These are phyloP conservation scores for Mucor plumbeus DNA, from an alignment of 371 early-diverging fungal genomes.

Conservation along the genomic window DNA sequence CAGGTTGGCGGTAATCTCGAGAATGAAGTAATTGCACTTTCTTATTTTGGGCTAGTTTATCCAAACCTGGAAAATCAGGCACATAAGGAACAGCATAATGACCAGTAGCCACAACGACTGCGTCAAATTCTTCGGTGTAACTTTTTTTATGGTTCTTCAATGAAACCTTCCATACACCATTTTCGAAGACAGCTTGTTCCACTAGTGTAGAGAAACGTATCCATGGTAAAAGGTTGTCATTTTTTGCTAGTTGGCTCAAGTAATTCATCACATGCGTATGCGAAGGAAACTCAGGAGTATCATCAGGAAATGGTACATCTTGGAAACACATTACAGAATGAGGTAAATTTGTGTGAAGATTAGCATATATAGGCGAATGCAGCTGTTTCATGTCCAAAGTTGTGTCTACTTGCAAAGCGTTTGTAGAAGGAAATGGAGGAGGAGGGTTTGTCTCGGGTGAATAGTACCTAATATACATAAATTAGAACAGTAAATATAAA, in stretches of 20 bases:
- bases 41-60: conserved; percentile 13
- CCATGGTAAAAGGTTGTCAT: conserved; percentile 28
- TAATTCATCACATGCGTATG: conserved; percentile 56
- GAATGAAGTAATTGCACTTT: conserved; percentile 50
- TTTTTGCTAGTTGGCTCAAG: conserved; percentile 39
- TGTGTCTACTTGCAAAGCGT: conserved; percentile 42
- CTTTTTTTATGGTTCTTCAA: background rate
- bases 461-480: conserved; percentile 41
- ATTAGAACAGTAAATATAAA: background rate
- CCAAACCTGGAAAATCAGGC: conserved; percentile 58
- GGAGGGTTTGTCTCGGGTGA: conserved; percentile 33
- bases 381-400: conserved; percentile 21
- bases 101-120: conserved; percentile 64
- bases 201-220: conserved; percentile 59
- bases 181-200: conserved; percentile 28
- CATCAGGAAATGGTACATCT: conserved; percentile 49
- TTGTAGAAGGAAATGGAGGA: conserved; percentile 40
- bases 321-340: conserved; percentile 61
- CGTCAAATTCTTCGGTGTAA: conserved; percentile 50
- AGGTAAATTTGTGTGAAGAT: conserved; percentile 68
- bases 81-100: conserved; percentile 62
- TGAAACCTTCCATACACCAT: conserved; percentile 29
- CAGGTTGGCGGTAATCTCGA: conserved; percentile 58
- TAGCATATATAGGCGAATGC: conserved; percentile 57
- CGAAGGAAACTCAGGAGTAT: conserved; percentile 47